Percentiles rank a stretch among this genome's conserved stretches.
phyloP scores from a whole-genome alignment of 108 stramenopile species.

The Cyclotella kingstonii region DNA sequence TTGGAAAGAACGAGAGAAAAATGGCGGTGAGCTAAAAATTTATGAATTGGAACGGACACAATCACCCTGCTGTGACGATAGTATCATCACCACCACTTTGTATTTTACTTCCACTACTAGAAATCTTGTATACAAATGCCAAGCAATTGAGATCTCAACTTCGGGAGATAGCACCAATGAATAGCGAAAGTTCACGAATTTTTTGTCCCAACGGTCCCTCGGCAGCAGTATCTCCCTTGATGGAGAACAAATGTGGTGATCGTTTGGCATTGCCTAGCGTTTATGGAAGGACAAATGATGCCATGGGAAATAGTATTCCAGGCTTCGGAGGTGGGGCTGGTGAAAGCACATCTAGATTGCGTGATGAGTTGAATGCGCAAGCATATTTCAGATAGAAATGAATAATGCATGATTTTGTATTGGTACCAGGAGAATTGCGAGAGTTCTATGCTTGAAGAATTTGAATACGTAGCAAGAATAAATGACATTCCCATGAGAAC shows the following conservation, averaged over 20 bases:
- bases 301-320: conserved; percentile 77
- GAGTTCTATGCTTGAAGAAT: too few species aligned
- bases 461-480: too few species aligned
- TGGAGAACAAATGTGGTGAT: conserved; percentile 89
- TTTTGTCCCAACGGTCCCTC: conserved; percentile 86
- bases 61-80: neutral
- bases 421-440: too few species aligned
- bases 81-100: neutral
- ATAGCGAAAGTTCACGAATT: conserved; percentile 62
- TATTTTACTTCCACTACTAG: conserved; percentile 14
- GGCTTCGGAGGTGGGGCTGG: conserved; percentile 49
- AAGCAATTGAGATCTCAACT: conserved; percentile 61
- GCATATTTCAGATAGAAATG: too few species aligned
- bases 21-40: conserved; percentile 47
- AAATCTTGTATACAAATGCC: conserved; percentile 62
- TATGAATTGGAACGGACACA: neutral
- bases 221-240: conserved; percentile 71
- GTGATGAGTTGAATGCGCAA: conserved; percentile 39
- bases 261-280: conserved; percentile 64
- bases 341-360: conserved; percentile 12
- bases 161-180: conserved; percentile 76
- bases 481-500: too few species aligned
- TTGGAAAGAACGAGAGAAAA: conserved; percentile 64
- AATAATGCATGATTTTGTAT: too few species aligned
- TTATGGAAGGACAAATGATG: conserved; percentile 71